phyloP scores from a whole-genome alignment of 768 basidiomycete species.

The Favolaschia claudopus region DNA sequence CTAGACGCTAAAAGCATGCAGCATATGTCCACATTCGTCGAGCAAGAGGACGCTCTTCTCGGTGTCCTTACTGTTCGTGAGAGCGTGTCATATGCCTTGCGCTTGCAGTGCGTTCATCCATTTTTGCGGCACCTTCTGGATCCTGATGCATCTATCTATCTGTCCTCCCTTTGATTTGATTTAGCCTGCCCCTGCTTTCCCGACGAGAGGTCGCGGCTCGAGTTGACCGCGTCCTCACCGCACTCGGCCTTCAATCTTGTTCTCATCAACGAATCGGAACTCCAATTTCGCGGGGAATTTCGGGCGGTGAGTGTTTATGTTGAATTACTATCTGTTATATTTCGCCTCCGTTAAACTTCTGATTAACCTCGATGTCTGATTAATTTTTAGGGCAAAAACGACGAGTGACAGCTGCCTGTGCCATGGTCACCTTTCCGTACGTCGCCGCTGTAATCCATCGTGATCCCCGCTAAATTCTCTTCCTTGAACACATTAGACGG shows the following conservation, averaged over 20 bases:
- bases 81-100: slow-evolving; percentile 58
- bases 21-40: slow-evolving; percentile 57
- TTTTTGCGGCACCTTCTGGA: background rate
- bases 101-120: slow-evolving; percentile 48
- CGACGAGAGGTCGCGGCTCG: slow-evolving; percentile 44
- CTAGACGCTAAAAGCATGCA: slow-evolving; percentile 42
- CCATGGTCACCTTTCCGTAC: slow-evolving; percentile 64
- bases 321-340: background rate
- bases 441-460: slow-evolving; percentile 18
- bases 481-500: slow-evolving; percentile 45
- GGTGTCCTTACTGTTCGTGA: slow-evolving; percentile 66
- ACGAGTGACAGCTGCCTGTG: slow-evolving; percentile 65
- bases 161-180: background rate
- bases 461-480: background rate
- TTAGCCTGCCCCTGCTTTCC: slow-evolving; percentile 46
- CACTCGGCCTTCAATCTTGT: slow-evolving; percentile 57
- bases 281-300: slow-evolving; percentile 64
- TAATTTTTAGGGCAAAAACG: slow-evolving; percentile 71
- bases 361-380: background rate
- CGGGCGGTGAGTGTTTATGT: slow-evolving; percentile 48
- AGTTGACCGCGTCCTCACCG: slow-evolving; percentile 51
- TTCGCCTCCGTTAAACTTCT: background rate
- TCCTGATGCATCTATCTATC: background rate
- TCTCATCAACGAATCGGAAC: slow-evolving; percentile 64
- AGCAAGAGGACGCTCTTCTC: slow-evolving; percentile 66